Percentiles rank a stretch among this genome's conserved stretches.
These are phyloP conservation scores for Gaultheria prostrata DNA, from an alignment of 148 eudicot genomes.

Conservation along the genomic window DNA sequence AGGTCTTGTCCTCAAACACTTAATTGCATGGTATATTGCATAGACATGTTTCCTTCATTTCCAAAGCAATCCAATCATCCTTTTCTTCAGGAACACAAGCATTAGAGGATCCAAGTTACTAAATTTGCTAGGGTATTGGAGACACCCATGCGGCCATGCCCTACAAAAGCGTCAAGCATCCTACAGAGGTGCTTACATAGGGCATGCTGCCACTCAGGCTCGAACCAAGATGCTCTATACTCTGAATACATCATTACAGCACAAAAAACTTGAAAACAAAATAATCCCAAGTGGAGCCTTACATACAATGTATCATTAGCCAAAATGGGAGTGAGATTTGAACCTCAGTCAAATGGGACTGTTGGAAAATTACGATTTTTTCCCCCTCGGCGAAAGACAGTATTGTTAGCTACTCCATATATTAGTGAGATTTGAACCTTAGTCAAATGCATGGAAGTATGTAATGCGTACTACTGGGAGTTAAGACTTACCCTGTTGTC, in stretches of 20 bases:
- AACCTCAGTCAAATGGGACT: no score
- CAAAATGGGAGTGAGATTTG: neutral
- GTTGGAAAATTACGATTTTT: no score
- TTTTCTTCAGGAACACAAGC: neutral
- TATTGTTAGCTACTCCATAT: no score
- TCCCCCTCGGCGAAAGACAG: no score
- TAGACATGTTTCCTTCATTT: neutral
- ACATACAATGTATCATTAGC: neutral
- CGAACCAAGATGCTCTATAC: no score
- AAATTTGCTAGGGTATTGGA: neutral
- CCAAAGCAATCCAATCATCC: neutral
- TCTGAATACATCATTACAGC: neutral
- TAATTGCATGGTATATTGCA: neutral
- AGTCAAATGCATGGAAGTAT: no score
- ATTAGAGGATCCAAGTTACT: neutral
- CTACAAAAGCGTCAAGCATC: neutral
- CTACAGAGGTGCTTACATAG: neutral
- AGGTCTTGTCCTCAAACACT: neutral
- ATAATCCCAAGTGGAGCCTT: no score
- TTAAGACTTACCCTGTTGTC: slow-evolving; percentile 52
- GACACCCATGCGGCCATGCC: neutral
- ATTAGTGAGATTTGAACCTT: no score
- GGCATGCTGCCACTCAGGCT: no score
- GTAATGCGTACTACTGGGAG: neutral
- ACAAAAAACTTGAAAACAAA: neutral